Conservation (phyloP, 257 asterid species). For the Knoxia roxburghii region DNA sequence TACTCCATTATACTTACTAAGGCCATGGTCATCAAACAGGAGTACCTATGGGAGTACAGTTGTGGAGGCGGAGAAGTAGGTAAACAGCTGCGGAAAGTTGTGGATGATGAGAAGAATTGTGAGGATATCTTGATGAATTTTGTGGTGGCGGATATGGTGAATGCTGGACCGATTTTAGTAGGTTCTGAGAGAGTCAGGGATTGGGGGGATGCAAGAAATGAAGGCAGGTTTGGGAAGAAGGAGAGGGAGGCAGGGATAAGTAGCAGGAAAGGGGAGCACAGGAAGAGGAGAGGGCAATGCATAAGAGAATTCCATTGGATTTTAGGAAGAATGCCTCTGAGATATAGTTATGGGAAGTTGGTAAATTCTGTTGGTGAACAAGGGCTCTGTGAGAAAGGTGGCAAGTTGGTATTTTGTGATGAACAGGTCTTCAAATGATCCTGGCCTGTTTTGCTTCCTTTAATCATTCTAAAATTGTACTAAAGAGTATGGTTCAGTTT, state of each 20-base stretch:
- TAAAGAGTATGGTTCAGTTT: not conserved
- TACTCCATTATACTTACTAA: slow-evolving; percentile 80
- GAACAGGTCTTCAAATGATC: slow-evolving; percentile 25
- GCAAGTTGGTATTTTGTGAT: slow-evolving; percentile 67
- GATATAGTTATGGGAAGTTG: slow-evolving; percentile 69
- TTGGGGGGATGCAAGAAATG: slow-evolving; percentile 85
- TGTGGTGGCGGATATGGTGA: slow-evolving; percentile 50
- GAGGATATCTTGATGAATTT: slow-evolving; percentile 90
- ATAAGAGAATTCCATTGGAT: slow-evolving; percentile 62
- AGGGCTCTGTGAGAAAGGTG: slow-evolving; percentile 66
- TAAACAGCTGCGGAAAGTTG: slow-evolving; percentile 23
- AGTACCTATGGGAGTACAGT: slow-evolving; percentile 52
- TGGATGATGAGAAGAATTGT: slow-evolving; percentile 62
- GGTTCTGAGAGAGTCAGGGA: slow-evolving; percentile 65
- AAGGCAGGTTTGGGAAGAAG: slow-evolving; percentile 33
- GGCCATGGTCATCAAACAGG: slow-evolving; percentile 48
- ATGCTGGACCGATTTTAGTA: slow-evolving; percentile 61
- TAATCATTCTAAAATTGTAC: not conserved
- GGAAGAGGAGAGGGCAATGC: slow-evolving; percentile 86
- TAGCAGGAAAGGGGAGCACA: slow-evolving; percentile 64
- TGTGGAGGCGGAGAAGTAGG: slow-evolving; percentile 35
- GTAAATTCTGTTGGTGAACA: slow-evolving; percentile 73
- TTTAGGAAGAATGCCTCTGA: slow-evolving; percentile 69
- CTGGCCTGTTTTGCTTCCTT: not conserved
- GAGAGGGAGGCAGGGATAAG: slow-evolving; percentile 77